A percentile compares a stretch with the other conserved stretches of the same genome.
Evolutionary conservation across 2,329 filamentous ascomycete genomes (phyloP).

Genomic region (Cryphonectria carpinicola): DNA sequence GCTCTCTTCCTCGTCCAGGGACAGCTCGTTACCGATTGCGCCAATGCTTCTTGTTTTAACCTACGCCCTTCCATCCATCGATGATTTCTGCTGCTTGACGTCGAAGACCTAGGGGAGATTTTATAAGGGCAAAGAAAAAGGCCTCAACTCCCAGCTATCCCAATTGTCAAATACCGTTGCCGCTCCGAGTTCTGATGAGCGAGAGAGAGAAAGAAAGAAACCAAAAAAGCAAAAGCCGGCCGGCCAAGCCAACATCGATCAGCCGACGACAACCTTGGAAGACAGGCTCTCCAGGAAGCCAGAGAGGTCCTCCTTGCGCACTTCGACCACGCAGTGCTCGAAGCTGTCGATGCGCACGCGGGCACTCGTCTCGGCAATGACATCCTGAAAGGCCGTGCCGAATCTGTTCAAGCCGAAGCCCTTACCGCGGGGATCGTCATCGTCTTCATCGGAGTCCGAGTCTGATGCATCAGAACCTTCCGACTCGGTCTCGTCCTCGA

Average conservation of each 20-base stretch:
- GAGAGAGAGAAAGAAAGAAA: conserved; percentile 4
- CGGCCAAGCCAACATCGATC: conserved; percentile 28
- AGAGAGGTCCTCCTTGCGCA: conserved; percentile 91
- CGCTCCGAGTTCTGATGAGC: conserved; percentile 10
- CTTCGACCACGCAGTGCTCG: conserved; percentile 95
- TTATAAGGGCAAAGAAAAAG: conserved; percentile 3
- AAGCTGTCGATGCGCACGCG: conserved; percentile 93
- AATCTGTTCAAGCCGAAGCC: conserved; percentile 86
- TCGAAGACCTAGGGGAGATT: not conserved
- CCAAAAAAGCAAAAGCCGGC: not conserved
- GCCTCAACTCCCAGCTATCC: conserved; percentile 26
- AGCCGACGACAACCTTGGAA: conserved; percentile 82
- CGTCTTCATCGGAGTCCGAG: conserved; percentile 49
- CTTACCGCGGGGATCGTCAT: conserved; percentile 57
- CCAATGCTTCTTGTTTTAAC: not conserved
- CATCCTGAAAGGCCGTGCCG: conserved; percentile 93
- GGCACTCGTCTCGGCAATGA: conserved; percentile 87
- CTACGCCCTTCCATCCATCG: not conserved
- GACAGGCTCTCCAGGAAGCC: conserved; percentile 91
- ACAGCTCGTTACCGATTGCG: not conserved
- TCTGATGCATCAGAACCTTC: conserved; percentile 47
- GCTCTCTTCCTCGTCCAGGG: not conserved
- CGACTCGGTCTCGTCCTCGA: conserved; percentile 54
- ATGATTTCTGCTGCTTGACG: not conserved
- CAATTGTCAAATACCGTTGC: conserved; percentile 15